phyloP scores from a whole-genome alignment of 2,329 filamentous ascomycete species.

The Colletotrichum sp. region DNA sequence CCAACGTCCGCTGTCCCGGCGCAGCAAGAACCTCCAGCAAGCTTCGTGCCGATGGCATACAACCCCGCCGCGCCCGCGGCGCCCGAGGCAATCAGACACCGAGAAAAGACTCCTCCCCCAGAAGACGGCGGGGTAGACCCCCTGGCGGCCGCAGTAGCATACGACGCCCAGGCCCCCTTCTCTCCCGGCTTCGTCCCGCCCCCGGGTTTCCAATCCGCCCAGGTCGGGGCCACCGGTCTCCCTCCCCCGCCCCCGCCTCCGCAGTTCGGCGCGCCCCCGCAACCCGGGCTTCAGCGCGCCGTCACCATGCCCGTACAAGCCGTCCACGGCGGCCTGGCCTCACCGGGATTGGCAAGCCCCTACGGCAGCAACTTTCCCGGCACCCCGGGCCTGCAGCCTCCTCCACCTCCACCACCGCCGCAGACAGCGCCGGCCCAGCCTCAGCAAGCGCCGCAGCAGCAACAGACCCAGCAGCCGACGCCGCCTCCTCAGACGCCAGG shows the following conservation, averaged over 20 bases:
- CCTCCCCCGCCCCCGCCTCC: constrained; percentile 36
- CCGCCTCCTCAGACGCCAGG: constrained; percentile 25
- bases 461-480: constrained; percentile 30
- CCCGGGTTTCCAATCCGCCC: constrained; percentile 49
- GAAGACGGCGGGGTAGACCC: constrained; percentile 68
- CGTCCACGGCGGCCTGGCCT: constrained; percentile 37
- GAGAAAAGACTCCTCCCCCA: constrained; percentile 82
- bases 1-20: constrained; percentile 39
- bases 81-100: constrained; percentile 72
- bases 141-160: constrained; percentile 60
- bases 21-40: constrained; percentile 35
- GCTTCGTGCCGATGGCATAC: constrained; percentile 72
- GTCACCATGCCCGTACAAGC: constrained; percentile 49
- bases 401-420: constrained; percentile 32
- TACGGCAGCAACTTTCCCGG: constrained; percentile 51
- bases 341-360: constrained; percentile 45
- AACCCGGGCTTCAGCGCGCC: constrained; percentile 52
- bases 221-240: constrained; percentile 36
- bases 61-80: constrained; percentile 81
- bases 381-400: constrained; percentile 48
- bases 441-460: constrained; percentile 23
- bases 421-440: constrained; percentile 11
- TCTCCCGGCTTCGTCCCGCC: constrained; percentile 56
- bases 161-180: constrained; percentile 60
- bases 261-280: constrained; percentile 43